These are phyloP conservation scores for Chaetomidium leptoderma DNA, from an alignment of 495 filamentous ascomycete genomes.

Conservation along the genomic window DNA sequence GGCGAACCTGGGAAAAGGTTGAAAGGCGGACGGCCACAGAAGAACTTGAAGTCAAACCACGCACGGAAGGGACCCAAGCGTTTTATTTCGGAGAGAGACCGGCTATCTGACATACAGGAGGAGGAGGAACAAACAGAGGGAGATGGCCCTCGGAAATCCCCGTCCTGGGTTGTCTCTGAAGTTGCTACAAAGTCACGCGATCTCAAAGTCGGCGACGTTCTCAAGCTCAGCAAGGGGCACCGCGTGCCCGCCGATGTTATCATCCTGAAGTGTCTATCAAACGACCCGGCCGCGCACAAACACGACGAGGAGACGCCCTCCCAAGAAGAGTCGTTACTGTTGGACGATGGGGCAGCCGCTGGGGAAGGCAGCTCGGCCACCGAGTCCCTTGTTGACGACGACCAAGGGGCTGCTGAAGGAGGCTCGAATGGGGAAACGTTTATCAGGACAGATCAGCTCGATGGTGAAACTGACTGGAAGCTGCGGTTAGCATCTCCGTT, in stretches of 20 bases:
- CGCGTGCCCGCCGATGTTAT: slow-evolving; percentile 92
- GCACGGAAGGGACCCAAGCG: slow-evolving; percentile 31
- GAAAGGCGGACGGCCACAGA: slow-evolving; percentile 28
- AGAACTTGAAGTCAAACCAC: slow-evolving; percentile 37
- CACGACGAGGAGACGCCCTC: slow-evolving; percentile 26
- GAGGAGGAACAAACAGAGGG: slow-evolving; percentile 50
- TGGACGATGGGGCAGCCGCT: slow-evolving; percentile 35
- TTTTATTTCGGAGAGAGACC: slow-evolving; percentile 35
- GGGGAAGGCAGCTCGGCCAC: slow-evolving; percentile 26
- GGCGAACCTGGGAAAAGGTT: slow-evolving; percentile 41
- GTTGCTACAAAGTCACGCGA: slow-evolving; percentile 77
- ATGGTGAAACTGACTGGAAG: slow-evolving; percentile 99
- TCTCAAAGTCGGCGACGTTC: slow-evolving; percentile 88
- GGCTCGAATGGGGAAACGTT: slow-evolving; percentile 76
- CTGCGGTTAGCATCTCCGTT: slow-evolving; percentile 78
- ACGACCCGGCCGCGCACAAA: slow-evolving; percentile 48
- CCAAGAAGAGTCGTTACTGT: slow-evolving; percentile 36
- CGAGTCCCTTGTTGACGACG: not conserved
- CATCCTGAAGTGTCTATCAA: slow-evolving; percentile 76
- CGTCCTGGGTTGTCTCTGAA: slow-evolving; percentile 53
- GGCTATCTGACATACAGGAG: slow-evolving; percentile 51
- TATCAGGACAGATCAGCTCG: slow-evolving; percentile 94
- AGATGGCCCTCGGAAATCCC: slow-evolving; percentile 30
- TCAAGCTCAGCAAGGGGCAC: slow-evolving; percentile 86
- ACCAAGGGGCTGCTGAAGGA: slow-evolving; percentile 21